Evolutionary conservation across 1,139 yeast species (phyloP).

Genomic region (Torulaspora pretoriensis): DNA sequence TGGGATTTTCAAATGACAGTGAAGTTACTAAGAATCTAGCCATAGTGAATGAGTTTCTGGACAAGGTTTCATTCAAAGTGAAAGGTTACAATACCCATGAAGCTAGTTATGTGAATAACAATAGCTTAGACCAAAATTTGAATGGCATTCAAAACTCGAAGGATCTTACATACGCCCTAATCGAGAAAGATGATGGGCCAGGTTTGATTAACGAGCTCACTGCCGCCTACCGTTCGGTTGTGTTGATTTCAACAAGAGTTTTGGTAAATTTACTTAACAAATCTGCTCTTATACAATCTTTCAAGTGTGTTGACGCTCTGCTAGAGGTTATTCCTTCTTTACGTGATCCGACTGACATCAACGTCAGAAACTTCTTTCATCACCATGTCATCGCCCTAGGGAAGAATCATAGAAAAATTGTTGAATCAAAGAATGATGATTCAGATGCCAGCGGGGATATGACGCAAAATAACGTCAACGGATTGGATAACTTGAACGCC

Average conservation of each 20-base stretch:
- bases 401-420: constrained; percentile 36
- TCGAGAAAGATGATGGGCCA: constrained; percentile 45
- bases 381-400: constrained; percentile 77
- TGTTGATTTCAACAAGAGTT: constrained; percentile 37
- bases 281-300: constrained; percentile 52
- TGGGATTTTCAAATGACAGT: constrained; percentile 69
- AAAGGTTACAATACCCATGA: constrained; percentile 1
- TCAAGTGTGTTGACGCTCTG: constrained; percentile 53
- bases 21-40: constrained; percentile 55
- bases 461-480: not conserved
- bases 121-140: constrained; percentile 1
- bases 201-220: constrained; percentile 43
- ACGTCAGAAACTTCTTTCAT: constrained; percentile 81
- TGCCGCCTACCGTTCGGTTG: constrained; percentile 39
- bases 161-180: constrained; percentile 37
- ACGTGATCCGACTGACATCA: constrained; percentile 66
- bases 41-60: constrained; percentile 52
- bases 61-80: constrained; percentile 23
- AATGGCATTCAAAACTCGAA: constrained; percentile 7
- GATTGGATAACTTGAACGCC: constrained; percentile 6
- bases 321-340: constrained; percentile 47
- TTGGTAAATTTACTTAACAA: constrained; percentile 52
- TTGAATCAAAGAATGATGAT: constrained; percentile 1
- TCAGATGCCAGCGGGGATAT: not conserved
- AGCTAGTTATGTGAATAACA: not conserved